phyloP scores from a whole-genome alignment of 371 early-diverging fungal species.

The Funneliformis caledonium region DNA sequence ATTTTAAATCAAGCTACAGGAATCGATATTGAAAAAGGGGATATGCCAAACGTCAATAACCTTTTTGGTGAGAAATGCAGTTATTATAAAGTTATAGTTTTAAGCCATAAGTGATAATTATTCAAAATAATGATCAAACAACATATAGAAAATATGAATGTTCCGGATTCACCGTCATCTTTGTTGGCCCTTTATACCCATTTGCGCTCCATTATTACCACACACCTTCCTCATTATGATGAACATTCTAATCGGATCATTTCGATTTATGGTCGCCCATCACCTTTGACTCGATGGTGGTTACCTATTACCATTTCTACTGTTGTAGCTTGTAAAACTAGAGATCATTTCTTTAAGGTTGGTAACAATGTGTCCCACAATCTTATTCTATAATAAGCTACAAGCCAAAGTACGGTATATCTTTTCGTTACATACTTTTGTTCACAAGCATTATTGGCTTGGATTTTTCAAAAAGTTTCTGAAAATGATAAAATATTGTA shows the following conservation, averaged over 20 bases:
- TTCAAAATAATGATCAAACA: background rate
- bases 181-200: constrained; percentile 8
- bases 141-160: background rate
- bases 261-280: constrained; percentile 53
- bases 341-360: constrained; percentile 43
- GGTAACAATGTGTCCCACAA: constrained; percentile 38
- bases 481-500: constrained; percentile 37
- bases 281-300: constrained; percentile 63
- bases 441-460: background rate
- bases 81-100: background rate
- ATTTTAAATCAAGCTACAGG: constrained; percentile 34
- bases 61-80: constrained; percentile 3
- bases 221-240: constrained; percentile 34
- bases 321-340: constrained; percentile 39
- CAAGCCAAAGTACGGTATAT: no score
- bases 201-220: constrained; percentile 26
- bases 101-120: background rate
- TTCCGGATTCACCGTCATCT: background rate
- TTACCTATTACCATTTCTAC: constrained; percentile 48
- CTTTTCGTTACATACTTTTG: no score
- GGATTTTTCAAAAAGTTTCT: constrained; percentile 22
- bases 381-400: constrained; percentile 38
- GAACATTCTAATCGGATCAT: constrained; percentile 41
- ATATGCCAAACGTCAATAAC: constrained; percentile 14
- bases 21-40: constrained; percentile 39